Evolutionary conservation across 768 basidiomycete species (phyloP), one percentile per base, ranked within the genome.

Genomic region (Pleurotus ostreatus): DNA sequence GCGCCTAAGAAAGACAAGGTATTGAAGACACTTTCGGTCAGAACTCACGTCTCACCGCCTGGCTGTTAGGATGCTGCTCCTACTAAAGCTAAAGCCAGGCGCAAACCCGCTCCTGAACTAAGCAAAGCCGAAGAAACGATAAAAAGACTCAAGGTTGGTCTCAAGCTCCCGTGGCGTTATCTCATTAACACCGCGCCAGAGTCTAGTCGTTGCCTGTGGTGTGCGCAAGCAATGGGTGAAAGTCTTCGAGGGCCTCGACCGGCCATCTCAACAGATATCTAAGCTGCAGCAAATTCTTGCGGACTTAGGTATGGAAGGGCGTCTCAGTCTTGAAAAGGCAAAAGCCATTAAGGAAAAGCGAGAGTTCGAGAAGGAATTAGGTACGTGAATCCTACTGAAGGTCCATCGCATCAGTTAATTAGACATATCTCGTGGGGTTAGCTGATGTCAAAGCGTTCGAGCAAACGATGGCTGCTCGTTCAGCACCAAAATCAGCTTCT

Each of bases 391-490:
- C 46, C 12, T 20, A 16, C 2, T 16, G 39, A 23, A 37, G 34
- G 20, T 23, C 54, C 49, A 5, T 30, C 8, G 6, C 15, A 34
- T 5, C 30, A 49, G 37, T 6, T 30, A 25, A 16, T 9, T 26
- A 5, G 45, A 6, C 51, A n/a, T 25, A 39, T 20, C 13, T 49
- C 46, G 13, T 38, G 30, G 49, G 12, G 47, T 34, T 66, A 92
- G 91, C 85, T 78, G 91, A 92, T 59, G 89, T 93, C 16, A 73
- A 83, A 59, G 76, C 80, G 49, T 93, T 92, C 57, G 86, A 84
- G 57, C 72, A 79, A 61, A 74, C 80, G 13, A 34, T 34, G 30
- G 30, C 30, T 9, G 71, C 81, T 15, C 65, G 67, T 56, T 56
- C 65, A 13, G 74, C 71, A 46, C 60, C 55, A 56, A 49, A 59